Base-by-base conservation (phyloP, 768 basidiomycete species). In the Calocybe cyanea region DNA sequence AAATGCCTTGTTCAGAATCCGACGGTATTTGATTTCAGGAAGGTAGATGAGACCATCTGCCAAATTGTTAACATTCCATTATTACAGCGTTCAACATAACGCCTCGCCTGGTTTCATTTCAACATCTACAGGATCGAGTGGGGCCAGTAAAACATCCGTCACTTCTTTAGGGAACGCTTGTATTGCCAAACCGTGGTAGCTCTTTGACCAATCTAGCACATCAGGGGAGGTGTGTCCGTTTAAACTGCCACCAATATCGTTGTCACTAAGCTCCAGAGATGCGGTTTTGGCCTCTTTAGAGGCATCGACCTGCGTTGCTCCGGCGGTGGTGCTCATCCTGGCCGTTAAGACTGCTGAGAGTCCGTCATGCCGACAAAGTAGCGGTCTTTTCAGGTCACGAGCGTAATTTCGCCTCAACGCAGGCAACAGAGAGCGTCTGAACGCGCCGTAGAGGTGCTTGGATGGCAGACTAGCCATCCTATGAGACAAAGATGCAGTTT, bases 11-110 rank as follows among this genome's bases (percentile, higher is more conserved):
- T 97, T 97, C 38, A 97, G 67, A 25, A 91, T 82, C 18, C 95
- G 80, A 14, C 95, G 79, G 59, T 97, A 98, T 61, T 96, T 95
- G 58, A 97, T 98, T 66, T 97, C 95, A 15, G 95, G 95, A 6
- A 98, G 81, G 66, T 97, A 98, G 9, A 96, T 68, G 33, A 98
- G 73, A 4, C 95, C 95, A 55, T 97, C 95, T 95, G 46, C 7
- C 8, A 21, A 5, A 5, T 17, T 8, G 28, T 10, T 34, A 28
- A 11, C 28, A 45, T 44, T 23, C 32, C 42, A 17, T 42, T 23
- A n/a, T 28, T 32, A 10, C 9, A 38, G 15, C 11, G 1, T 21
- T 11, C 30, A 20, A 41, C 46, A 18, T 14, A 2, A 20, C 6
- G 14, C 67, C 81, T 41, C 37, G 87, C 93, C 94, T 45, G 95